Evolutionary conservation across 208 protist species (phyloP).

Genomic region (Lotmaria passim): DNA sequence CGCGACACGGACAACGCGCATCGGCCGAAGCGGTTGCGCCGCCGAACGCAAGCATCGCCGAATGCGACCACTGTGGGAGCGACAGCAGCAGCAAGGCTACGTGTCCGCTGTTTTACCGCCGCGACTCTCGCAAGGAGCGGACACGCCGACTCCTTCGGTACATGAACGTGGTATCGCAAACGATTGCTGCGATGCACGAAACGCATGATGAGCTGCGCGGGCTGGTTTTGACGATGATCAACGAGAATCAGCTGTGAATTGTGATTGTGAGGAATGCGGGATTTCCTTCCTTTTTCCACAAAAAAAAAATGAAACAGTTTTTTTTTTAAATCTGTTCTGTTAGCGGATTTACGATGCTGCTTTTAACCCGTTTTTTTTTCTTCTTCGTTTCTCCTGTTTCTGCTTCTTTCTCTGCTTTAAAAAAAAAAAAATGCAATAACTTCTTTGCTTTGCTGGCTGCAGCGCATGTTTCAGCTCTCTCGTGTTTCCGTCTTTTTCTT

Average conservation of each 20-base stretch:
- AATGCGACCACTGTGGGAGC: neutral
- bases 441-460: no score
- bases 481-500: no score
- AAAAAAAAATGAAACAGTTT: neutral
- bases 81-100: slow-evolving; percentile 24
- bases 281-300: neutral
- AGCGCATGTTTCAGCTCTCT: no score
- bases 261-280: neutral
- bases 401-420: slow-evolving; percentile 15
- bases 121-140: slow-evolving; percentile 46
- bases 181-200: slow-evolving; percentile 42
- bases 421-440: neutral
- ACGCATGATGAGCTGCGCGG: slow-evolving; percentile 62
- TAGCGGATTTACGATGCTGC: neutral
- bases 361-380: slow-evolving; percentile 6
- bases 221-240: slow-evolving; percentile 61
- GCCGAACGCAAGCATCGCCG: neutral
- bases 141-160: slow-evolving; percentile 50
- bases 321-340: no score
- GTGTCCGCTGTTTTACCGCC: slow-evolving; percentile 32
- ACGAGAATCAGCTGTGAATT: slow-evolving; percentile 48
- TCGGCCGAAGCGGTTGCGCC: no score
- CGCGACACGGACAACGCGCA: no score
- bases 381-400: slow-evolving; percentile 18
- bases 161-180: slow-evolving; percentile 57